These are phyloP conservation scores for Scedosporium minutisporum DNA, from an alignment of 2,329 filamentous ascomycete species.

Conservation along the genomic window DNA sequence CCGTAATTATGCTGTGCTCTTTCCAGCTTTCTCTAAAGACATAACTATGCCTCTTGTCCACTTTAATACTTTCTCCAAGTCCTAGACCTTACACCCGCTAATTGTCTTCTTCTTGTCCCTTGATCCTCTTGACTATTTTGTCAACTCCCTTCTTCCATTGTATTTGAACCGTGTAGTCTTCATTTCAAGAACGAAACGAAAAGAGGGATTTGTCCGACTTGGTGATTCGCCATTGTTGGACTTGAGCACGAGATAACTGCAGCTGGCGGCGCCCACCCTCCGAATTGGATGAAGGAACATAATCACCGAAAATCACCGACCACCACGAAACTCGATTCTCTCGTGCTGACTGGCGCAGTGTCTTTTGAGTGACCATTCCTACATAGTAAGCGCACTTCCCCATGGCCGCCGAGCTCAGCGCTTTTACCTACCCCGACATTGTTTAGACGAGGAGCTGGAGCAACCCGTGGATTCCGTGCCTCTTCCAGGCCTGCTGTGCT, in stretches of 20 bases:
- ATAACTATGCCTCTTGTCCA: constrained; percentile 3
- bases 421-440: not conserved
- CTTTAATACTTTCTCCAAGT: not conserved
- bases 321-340: not conserved
- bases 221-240: not conserved
- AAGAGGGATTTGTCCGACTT: not conserved
- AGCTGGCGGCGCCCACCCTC: not conserved
- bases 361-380: not conserved
- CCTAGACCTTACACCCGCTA: constrained; percentile 9
- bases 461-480: no score
- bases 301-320: not conserved
- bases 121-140: not conserved
- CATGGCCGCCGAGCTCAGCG: not conserved
- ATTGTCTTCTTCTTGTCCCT: constrained; percentile 12
- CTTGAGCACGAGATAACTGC: not conserved
- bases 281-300: not conserved
- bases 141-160: not conserved
- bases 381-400: not conserved
- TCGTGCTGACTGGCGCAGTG: not conserved
- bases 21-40: not conserved
- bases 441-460: no score
- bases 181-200: not conserved
- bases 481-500: no score
- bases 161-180: not conserved
- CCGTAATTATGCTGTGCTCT: not conserved